Percentiles rank a stretch among this genome's conserved stretches.
Evolutionary conservation across 164 flowering plant species (phyloP).

Genomic region (Malania oleifera): DNA sequence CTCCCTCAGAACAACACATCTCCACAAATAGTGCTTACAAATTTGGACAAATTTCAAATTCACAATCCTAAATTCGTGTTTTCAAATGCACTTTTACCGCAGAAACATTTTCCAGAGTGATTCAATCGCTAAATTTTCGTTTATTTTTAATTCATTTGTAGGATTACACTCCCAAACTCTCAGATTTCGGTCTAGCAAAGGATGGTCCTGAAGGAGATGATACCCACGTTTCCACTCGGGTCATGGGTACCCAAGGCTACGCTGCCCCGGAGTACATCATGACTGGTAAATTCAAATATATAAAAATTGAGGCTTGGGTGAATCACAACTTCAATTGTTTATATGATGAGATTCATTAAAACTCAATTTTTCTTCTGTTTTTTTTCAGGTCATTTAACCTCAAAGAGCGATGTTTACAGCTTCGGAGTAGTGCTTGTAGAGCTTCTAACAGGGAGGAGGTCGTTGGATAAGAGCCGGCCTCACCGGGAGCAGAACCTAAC

Average conservation of each 20-base stretch:
- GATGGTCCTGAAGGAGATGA: conserved; percentile 76
- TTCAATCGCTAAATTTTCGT: background rate
- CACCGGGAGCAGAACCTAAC: conserved; percentile 48
- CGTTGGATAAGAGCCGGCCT: conserved; percentile 55
- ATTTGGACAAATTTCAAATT: no score
- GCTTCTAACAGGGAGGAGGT: conserved; percentile 56
- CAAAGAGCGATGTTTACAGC: conserved; percentile 79
- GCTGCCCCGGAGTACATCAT: conserved; percentile 77
- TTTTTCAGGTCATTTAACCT: conserved; percentile 55
- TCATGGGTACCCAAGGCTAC: conserved; percentile 75
- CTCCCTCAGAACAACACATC: background rate
- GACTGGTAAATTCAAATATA: conserved; percentile 65
- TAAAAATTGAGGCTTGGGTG: no score
- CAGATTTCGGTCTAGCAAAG: conserved; percentile 75
- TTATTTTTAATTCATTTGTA: conserved; percentile 19
- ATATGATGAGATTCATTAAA: no score
- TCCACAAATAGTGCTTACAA: no score
- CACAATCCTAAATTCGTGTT: no score
- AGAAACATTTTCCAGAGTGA: no score
- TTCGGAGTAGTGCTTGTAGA: conserved; percentile 69
- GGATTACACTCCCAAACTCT: conserved; percentile 60
- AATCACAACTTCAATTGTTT: background rate
- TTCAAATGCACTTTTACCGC: background rate
- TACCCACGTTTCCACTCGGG: conserved; percentile 67
- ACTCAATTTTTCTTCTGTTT: background rate